Evolutionary conservation across 768 basidiomycete species (phyloP), one percentile per base, ranked within the genome.

Genomic region (Serendipita sp.): DNA sequence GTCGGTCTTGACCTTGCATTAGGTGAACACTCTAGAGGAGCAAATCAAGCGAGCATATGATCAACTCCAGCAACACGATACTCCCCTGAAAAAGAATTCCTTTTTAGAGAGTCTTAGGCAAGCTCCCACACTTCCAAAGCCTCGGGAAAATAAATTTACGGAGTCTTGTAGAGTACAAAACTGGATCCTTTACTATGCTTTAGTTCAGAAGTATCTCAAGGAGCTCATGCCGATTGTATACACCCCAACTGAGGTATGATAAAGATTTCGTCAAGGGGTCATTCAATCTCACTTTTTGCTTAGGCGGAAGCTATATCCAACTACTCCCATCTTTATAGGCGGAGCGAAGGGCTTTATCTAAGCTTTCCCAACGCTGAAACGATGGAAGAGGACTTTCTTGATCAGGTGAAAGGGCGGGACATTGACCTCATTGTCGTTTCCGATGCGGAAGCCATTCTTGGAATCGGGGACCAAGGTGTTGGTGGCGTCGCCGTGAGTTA

Each of bases 361-460:
- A 79, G 83, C 1, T 84, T 83, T 67, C 75, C 81, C 0, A 73
- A 85, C 67, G 75, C 78, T 66, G 82, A 88, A 47, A 73, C 76
- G 4, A 90, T 91, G 85, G 88, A 90, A 69, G 79, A 84, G 67
- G 84, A 85, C 67, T 88, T 88, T 70, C 73, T 91, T 28, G 85
- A 86, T 69, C 81, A 83, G 69, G 85, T 81, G 1, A 76, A 75
- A 38, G 83, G 80, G 4, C 75, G 78, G 32, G 75, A 84, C 32
- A 82, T 93, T 64, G 86, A 92, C 66, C 76, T 93, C 28, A 78
- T 94, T 62, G 89, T 93, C 30, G 85, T 86, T 64, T 87, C 89
- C 0, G 91, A 94, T 71, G 83, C 85, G 3, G 90, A 91, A 69
- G 88, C 88, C 0, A 92, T 93, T 66, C 76, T 94, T 8, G 91